Conservation (phyloP, 306 rosid genomes). For the Fragaria ananassa region DNA sequence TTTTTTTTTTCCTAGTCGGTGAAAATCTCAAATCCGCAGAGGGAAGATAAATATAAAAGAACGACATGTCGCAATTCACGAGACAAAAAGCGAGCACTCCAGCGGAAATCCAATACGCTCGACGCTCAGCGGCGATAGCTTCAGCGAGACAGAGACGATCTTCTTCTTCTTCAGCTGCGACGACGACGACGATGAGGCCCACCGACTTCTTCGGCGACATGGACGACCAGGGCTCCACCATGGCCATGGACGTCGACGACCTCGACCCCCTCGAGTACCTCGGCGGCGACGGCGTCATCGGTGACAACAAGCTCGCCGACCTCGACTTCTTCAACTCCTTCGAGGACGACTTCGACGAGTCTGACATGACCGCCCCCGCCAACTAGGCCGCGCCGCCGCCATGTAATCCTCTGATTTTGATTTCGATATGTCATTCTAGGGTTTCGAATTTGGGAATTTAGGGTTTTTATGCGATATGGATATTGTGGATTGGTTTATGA, state of each 20-base stretch:
- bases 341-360: conserved; percentile 76
- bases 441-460: conserved; percentile 1
- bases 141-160: neutral
- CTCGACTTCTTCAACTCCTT: conserved; percentile 76
- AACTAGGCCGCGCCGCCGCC: neutral
- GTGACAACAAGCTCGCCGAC: conserved; percentile 74
- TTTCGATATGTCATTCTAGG: conserved; percentile 11
- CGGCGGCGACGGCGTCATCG: conserved; percentile 51
- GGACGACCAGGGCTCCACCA: conserved; percentile 74
- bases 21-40: neutral
- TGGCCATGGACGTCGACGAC: conserved; percentile 95
- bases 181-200: conserved; percentile 35
- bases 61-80: neutral
- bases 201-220: conserved; percentile 71
- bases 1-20: neutral
- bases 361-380: conserved; percentile 47
- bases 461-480: neutral
- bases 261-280: conserved; percentile 63
- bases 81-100: neutral
- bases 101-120: neutral
- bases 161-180: no score
- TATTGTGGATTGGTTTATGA: neutral
- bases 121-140: neutral
- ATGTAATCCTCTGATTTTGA: neutral
- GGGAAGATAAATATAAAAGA: neutral